Percentiles rank a stretch among this genome's conserved stretches.
phyloP scores from a whole-genome alignment of 1,284 basidiomycete species.

The Boletus nobilissimus region DNA sequence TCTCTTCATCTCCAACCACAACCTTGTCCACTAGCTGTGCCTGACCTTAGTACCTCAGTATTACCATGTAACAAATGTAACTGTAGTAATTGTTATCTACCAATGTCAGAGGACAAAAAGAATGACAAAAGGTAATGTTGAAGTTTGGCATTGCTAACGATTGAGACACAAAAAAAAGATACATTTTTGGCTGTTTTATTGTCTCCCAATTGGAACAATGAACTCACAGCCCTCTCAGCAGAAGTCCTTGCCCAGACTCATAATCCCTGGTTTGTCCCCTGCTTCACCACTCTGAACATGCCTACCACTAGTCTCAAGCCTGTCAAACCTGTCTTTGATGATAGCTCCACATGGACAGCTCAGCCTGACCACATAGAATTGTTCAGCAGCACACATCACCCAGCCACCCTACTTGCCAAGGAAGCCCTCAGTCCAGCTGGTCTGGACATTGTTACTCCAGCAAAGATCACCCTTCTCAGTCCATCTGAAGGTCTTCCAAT shows the following conservation, averaged over 20 bases:
- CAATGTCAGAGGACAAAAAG: too few species aligned
- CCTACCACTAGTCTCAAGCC: conserved; percentile 1
- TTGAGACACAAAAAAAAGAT: not conserved
- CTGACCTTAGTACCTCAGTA: too few species aligned
- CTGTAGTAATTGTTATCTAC: too few species aligned
- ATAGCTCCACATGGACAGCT: not conserved
- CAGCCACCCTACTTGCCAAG: not conserved
- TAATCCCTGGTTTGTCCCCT: not conserved
- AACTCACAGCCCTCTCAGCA: too few species aligned
- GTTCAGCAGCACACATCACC: not conserved
- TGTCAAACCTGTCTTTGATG: not conserved
- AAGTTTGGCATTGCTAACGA: too few species aligned
- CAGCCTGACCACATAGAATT: not conserved
- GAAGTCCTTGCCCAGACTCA: not conserved
- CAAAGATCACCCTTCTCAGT: not conserved
- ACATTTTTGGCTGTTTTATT: not conserved
- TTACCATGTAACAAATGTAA: too few species aligned
- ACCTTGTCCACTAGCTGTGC: too few species aligned
- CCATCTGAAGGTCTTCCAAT: not conserved
- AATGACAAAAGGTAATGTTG: too few species aligned
- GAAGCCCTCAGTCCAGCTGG: conserved; percentile 2
- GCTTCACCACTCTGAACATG: not conserved
- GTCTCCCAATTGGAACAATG: not conserved
- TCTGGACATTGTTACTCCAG: not conserved
- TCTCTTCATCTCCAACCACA: too few species aligned